These are phyloP conservation scores for Penicillium cosmopolitanum DNA, from an alignment of 495 filamentous ascomycete genomes.

Conservation along the genomic window DNA sequence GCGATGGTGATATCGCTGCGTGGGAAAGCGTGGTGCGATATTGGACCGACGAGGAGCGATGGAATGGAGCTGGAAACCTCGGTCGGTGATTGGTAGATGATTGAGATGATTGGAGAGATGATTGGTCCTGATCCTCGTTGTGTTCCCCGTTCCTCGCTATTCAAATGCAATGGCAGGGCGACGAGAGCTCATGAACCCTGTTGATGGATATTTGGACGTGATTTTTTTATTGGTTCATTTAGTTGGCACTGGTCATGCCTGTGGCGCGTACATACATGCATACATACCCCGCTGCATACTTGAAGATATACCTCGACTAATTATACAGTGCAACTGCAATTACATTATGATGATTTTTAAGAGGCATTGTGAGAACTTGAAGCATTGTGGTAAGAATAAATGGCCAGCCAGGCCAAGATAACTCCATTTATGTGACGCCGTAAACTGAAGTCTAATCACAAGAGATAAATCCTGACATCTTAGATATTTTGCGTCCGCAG, in stretches of 20 bases:
- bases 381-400: neutral
- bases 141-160: too few species aligned
- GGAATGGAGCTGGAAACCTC: constrained; percentile 27
- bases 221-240: neutral
- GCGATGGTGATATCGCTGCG: constrained; percentile 74
- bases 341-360: neutral
- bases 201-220: neutral
- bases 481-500: neutral
- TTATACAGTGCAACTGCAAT: neutral
- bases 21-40: constrained; percentile 82
- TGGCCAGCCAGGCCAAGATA: neutral
- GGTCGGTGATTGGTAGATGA: constrained; percentile 16
- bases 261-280: constrained; percentile 25
- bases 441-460: constrained; percentile 17
- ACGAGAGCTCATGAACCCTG: too few species aligned
- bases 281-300: constrained; percentile 16
- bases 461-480: neutral
- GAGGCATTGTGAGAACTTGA: neutral
- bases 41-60: constrained; percentile 63
- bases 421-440: constrained; percentile 2
- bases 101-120: too few species aligned
- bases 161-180: too few species aligned
- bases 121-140: too few species aligned
- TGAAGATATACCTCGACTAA: constrained; percentile 18
- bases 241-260: constrained; percentile 10